These are phyloP conservation scores for Aspergillus amoenus DNA, from an alignment of 2,329 filamentous ascomycete species.

Conservation along the genomic window DNA sequence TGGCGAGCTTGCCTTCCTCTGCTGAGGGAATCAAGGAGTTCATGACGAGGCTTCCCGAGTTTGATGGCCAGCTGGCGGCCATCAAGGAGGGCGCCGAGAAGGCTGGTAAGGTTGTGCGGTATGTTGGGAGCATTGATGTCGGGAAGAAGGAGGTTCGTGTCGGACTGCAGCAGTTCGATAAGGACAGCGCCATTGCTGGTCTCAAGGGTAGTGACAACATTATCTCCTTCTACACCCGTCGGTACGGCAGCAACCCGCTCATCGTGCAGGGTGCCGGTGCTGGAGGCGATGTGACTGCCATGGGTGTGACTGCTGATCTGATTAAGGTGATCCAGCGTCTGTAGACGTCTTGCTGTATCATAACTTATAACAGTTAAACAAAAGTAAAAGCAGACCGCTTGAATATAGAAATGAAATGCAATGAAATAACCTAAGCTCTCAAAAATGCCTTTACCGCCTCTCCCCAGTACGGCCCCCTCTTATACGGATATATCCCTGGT, in stretches of 20 bases:
- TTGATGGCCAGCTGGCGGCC: conserved; percentile 86
- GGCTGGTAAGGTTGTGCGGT: conserved; percentile 88
- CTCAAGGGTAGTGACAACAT: conserved; percentile 98
- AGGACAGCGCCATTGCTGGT: conserved; percentile 85
- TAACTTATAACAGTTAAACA: background rate
- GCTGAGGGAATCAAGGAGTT: conserved; percentile 71
- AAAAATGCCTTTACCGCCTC: conserved; percentile 55
- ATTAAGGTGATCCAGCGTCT: conserved; percentile 82
- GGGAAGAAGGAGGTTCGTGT: conserved; percentile 81
- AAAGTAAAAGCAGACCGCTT: background rate
- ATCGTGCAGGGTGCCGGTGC: conserved; percentile 95
- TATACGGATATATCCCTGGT: conserved; percentile 60
- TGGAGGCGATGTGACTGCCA: conserved; percentile 92
- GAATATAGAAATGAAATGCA: background rate
- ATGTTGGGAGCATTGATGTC: conserved; percentile 91
- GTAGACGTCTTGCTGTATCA: conserved; percentile 37
- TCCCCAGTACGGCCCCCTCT: conserved; percentile 57
- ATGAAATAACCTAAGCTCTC: conserved; percentile 18
- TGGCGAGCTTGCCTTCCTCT: conserved; percentile 68
- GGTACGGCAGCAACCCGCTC: conserved; percentile 86
- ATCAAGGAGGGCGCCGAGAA: conserved; percentile 81
- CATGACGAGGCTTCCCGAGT: conserved; percentile 73
- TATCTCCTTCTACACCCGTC: conserved; percentile 96
- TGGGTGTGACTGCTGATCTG: conserved; percentile 93
- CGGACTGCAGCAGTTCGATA: conserved; percentile 84